Percentiles rank a stretch among this genome's conserved stretches.
phyloP scores from a whole-genome alignment of 2,329 filamentous ascomycete genomes.

The Microdochium paspali region DNA sequence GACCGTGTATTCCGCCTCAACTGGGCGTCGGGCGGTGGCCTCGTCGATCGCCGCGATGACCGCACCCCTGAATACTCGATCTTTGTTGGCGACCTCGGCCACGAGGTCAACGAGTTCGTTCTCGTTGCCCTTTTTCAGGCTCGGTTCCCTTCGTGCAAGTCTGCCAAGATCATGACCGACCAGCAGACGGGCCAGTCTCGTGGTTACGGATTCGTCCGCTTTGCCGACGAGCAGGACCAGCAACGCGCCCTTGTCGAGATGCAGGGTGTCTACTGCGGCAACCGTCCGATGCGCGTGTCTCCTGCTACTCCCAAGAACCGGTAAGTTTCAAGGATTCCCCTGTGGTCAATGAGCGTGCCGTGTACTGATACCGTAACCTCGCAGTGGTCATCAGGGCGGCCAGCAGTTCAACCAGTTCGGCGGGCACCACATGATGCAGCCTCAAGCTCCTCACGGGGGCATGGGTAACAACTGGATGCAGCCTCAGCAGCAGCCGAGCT shows the following conservation, averaged over 20 bases:
- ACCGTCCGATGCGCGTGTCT: conserved; percentile 96
- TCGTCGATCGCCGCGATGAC: conserved; percentile 91
- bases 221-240: conserved; percentile 91
- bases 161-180: conserved; percentile 99
- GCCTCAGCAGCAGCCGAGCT: conserved; percentile 29
- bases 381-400: conserved; percentile 28
- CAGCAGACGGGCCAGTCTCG: conserved; percentile 96
- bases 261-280: conserved; percentile 98
- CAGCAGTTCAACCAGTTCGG: conserved; percentile 23
- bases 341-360: background rate
- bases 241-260: conserved; percentile 94
- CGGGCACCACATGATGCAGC: conserved; percentile 27
- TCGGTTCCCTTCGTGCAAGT: conserved; percentile 96
- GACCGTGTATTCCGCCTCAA: conserved; percentile 96
- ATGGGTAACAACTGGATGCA: conserved; percentile 27
- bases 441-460: conserved; percentile 27
- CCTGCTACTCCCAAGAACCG: conserved; percentile 96
- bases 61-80: conserved; percentile 94
- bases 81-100: conserved; percentile 94
- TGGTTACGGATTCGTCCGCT: conserved; percentile 95
- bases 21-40: conserved; percentile 94
- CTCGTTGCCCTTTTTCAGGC: conserved; percentile 94
- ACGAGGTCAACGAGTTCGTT: conserved; percentile 98
- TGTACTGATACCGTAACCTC: background rate
- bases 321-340: conserved; percentile 20